Conservation (phyloP, 768 basidiomycete species). For the Lentinula lateritia region DNA sequence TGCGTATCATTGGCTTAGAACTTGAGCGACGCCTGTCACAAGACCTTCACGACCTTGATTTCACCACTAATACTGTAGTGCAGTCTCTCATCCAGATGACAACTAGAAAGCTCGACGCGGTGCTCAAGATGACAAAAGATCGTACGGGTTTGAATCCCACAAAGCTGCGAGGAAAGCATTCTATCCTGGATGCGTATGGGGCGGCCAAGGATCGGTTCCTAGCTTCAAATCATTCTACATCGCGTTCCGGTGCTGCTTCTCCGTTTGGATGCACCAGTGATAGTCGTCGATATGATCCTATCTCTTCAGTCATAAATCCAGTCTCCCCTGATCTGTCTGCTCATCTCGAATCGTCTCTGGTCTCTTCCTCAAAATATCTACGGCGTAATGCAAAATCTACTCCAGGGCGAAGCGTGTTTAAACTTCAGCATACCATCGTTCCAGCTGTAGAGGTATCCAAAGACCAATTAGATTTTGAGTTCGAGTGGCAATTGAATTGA, state of each 20-base stretch:
- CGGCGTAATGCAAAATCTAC: not conserved
- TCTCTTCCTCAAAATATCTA: not conserved
- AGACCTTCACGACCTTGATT: not conserved
- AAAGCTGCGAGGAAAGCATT: constrained; percentile 46
- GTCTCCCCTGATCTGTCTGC: not conserved
- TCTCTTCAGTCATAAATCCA: not conserved
- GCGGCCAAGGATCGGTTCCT: not conserved
- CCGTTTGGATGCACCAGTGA: not conserved
- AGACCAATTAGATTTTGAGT: not conserved
- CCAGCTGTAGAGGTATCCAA: not conserved
- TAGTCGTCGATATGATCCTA: not conserved
- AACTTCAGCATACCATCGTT: not conserved
- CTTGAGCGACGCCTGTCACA: constrained; percentile 34
- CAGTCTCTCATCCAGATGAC: not conserved
- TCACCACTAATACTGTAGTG: not conserved
- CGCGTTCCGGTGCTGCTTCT: not conserved
- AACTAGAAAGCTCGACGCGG: not conserved
- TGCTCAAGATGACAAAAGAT: constrained; percentile 38
- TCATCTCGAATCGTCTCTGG: not conserved
- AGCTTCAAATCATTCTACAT: not conserved
- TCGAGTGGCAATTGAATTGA: not conserved
- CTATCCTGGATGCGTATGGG: constrained; percentile 27
- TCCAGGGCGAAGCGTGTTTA: not conserved
- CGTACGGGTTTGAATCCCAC: constrained; percentile 36
- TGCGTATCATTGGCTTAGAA: constrained; percentile 33